A percentile compares a stretch with the other conserved stretches of the same genome.
Conservation (phyloP, 2,329 filamentous ascomycete species). For the Teratosphaeriaceae sp. region DNA sequence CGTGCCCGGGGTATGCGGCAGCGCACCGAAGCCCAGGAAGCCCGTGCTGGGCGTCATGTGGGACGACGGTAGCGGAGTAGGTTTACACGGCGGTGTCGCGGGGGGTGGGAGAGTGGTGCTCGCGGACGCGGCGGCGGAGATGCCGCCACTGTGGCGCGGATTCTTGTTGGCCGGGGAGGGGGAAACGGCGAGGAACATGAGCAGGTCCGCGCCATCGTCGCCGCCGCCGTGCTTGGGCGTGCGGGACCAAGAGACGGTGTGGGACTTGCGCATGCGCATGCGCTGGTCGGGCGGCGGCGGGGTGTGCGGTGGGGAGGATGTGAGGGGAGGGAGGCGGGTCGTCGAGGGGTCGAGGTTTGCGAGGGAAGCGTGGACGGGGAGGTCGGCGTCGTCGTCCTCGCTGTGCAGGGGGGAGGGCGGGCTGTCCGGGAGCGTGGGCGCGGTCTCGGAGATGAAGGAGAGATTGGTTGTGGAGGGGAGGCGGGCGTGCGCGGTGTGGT, state of each 20-base stretch:
- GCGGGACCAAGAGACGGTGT: constrained; percentile 36
- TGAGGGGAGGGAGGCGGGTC: constrained; percentile 25
- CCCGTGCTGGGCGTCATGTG: constrained; percentile 77
- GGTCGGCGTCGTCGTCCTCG: constrained; percentile 77
- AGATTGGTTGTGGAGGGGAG: constrained; percentile 64
- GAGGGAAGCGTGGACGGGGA: constrained; percentile 72
- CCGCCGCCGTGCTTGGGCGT: constrained; percentile 63
- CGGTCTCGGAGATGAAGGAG: constrained; percentile 69
- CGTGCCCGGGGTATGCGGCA: constrained; percentile 75
- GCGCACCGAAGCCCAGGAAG: constrained; percentile 53
- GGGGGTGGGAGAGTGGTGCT: constrained; percentile 34
- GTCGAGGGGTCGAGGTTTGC: constrained; percentile 47
- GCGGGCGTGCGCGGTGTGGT: constrained; percentile 65
- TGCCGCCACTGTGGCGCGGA: too few species aligned
- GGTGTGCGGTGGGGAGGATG: constrained; percentile 78
- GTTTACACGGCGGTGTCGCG: constrained; percentile 49
- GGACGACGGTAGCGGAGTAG: constrained; percentile 64
- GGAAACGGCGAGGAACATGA: constrained; percentile 86
- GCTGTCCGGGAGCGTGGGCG: constrained; percentile 61
- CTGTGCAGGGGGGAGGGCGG: constrained; percentile 52
- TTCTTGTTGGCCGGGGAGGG: constrained; percentile 70
- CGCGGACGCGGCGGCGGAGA: too few species aligned
- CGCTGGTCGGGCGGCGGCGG: constrained; percentile 53
- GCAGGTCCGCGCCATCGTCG: constrained; percentile 75
- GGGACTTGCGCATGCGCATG: constrained; percentile 35